These are phyloP conservation scores for Fusarium sp. DNA, from an alignment of 2,329 filamentous ascomycete genomes.

Conservation along the genomic window DNA sequence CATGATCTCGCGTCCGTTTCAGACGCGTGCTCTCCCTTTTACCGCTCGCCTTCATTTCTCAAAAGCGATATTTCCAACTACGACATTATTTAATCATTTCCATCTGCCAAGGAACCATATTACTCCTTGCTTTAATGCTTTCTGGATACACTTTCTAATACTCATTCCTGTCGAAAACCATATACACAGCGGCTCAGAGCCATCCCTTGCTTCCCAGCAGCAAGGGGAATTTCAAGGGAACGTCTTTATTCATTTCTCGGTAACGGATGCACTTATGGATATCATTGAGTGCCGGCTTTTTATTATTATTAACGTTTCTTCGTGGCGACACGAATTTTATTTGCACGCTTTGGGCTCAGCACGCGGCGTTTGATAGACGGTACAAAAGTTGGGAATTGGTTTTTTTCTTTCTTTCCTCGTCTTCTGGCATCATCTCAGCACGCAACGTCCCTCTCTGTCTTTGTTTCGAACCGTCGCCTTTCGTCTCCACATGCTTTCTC, in stretches of 20 bases:
- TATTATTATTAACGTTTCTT: slow-evolving; percentile 17
- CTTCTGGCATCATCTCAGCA: slow-evolving; percentile 17
- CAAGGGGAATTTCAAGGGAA: slow-evolving; percentile 43
- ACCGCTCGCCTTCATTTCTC: slow-evolving; percentile 33
- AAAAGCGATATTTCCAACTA: slow-evolving; percentile 37
- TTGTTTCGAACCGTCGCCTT: slow-evolving; percentile 3
- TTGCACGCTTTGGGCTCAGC: slow-evolving; percentile 30
- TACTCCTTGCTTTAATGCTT: slow-evolving; percentile 43
- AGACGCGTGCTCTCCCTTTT: slow-evolving; percentile 18
- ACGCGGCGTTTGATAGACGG: slow-evolving; percentile 50
- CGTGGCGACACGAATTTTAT: slow-evolving; percentile 25
- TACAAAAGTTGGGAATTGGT: slow-evolving; percentile 34
- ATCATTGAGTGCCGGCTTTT: slow-evolving; percentile 13
- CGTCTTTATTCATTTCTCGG: slow-evolving; percentile 18
- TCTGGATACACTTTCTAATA: slow-evolving; percentile 49
- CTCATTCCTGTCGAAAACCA: slow-evolving; percentile 47
- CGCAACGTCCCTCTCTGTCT: slow-evolving; percentile 11
- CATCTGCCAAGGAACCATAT: slow-evolving; percentile 30
- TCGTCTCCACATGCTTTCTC: slow-evolving; percentile 13
- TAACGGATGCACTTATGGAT: slow-evolving; percentile 29
- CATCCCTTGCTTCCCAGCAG: slow-evolving; percentile 53
- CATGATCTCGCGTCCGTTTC: slow-evolving; percentile 19
- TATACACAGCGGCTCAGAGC: slow-evolving; percentile 51
- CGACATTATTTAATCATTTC: slow-evolving; percentile 39
- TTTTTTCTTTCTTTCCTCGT: slow-evolving; percentile 28